These are phyloP conservation scores for Styphnolobium japonicum DNA, from an alignment of 306 rosid species.

Conservation along the genomic window DNA sequence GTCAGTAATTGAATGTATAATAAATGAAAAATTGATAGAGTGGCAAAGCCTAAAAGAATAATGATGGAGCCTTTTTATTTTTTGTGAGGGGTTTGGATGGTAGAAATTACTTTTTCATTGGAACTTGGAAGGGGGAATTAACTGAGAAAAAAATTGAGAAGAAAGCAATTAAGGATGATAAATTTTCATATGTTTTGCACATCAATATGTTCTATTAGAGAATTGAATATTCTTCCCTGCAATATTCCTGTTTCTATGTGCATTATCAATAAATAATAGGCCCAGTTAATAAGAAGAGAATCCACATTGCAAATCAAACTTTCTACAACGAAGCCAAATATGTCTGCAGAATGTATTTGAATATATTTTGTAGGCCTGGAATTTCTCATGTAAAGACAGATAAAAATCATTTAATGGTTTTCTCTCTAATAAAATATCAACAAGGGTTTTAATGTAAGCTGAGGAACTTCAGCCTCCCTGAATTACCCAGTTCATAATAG, in stretches of 20 bases:
- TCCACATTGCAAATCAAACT: not conserved
- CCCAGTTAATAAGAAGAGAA: not conserved
- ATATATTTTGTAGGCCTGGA: not conserved
- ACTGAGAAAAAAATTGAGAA: not conserved
- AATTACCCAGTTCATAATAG: not conserved
- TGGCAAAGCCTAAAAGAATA: not conserved
- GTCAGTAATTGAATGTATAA: not conserved
- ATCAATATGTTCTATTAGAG: not conserved
- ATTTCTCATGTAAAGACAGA: not conserved
- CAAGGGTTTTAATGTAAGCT: not conserved
- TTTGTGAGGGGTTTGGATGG: not conserved
- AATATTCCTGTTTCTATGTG: not conserved
- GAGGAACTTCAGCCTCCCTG: not conserved
- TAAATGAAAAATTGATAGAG: not conserved
- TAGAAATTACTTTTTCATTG: not conserved
- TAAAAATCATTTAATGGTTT: not conserved
- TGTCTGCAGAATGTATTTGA: not conserved
- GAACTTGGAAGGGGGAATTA: not conserved
- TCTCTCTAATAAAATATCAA: not conserved
- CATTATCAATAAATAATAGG: not conserved
- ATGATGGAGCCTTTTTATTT: not conserved
- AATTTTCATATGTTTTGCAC: not conserved
- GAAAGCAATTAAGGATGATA: not conserved
- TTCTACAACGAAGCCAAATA: not conserved
- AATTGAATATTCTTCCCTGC: not conserved